Conservation (phyloP, 164 flowering plant species). For the Akebia trifoliata region DNA sequence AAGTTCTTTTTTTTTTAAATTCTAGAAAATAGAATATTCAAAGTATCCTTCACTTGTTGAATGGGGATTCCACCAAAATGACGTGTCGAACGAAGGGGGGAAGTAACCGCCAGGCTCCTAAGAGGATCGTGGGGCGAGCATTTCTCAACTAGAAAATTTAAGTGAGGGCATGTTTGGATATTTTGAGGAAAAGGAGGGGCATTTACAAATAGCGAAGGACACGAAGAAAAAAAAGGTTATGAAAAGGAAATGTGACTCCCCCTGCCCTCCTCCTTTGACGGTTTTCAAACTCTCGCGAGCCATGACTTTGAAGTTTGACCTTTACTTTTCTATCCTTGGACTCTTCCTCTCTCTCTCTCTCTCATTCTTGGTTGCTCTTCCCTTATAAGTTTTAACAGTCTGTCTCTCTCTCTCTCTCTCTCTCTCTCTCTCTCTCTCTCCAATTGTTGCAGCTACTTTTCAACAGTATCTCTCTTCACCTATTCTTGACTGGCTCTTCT, state of each 20-base stretch:
- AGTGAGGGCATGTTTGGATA: not conserved
- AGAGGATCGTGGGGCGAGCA: no score
- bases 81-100: no score
- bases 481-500: not conserved
- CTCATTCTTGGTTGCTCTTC: no score
- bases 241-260: not conserved
- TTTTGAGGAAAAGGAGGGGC: not conserved
- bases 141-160: no score
- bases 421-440: not conserved
- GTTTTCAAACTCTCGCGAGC: not conserved
- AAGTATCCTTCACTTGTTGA: no score
- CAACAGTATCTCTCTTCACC: not conserved
- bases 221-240: no score
- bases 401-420: not conserved
- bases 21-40: no score
- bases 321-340: not conserved
- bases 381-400: no score
- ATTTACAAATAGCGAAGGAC: no score
- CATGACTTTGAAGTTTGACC: constrained; percentile 7
- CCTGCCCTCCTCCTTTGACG: constrained; percentile 7
- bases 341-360: not conserved
- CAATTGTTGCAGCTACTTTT: not conserved
- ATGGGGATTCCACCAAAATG: no score
- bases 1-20: no score
- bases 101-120: no score